Evolutionary conservation across 2,329 filamentous ascomycete species (phyloP), one percentile per base, ranked within the genome.

Genomic region (Aspergillus nomiae): DNA sequence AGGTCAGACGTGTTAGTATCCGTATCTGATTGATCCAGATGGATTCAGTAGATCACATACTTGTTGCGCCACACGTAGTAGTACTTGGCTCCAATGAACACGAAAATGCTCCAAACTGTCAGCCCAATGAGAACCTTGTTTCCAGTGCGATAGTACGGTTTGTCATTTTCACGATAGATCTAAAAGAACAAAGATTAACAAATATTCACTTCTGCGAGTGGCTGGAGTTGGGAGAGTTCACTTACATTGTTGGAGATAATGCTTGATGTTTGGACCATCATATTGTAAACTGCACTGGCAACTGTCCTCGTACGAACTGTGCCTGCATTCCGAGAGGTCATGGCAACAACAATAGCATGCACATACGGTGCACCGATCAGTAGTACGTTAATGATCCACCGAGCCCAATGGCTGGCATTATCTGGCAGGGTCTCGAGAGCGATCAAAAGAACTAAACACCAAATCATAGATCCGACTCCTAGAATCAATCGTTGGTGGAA

Each of bases 61-160:
- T 75, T 75, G 65, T 81, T 81, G 28, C 76, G 73, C 70, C 73
- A 74, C 7, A 77, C 68, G 59, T 80, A 81, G 66, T 80, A 81
- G 7, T 68, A 63, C 59, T 79, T 80, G 21, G 76, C 73, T 3
- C 74, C 77, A 36, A 87, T 30, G 54, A 88, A 87, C 0, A 83
- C 68, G 0, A 82, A 72, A 10, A 87, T 69, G 24, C 82, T 81
- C 32, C 86, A 79, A 0, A 78, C 79, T 3, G 83, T 76, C 56
- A 89, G 79, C 1, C 78, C 83, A 28, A 89, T 82, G 56, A 87
- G 79, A 3, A 87, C 82, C 28, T 79, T 84, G 74, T 89, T 89
- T 10, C 86, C 86, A 4, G 70, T 80, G 63, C 85, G 83, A 71
- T 87, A 89, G 68, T 84, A 83, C 0, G 86, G 86, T 7, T 79